Base-by-base conservation (phyloP, 306 rosid species). In the Dryas octopetala region DNA sequence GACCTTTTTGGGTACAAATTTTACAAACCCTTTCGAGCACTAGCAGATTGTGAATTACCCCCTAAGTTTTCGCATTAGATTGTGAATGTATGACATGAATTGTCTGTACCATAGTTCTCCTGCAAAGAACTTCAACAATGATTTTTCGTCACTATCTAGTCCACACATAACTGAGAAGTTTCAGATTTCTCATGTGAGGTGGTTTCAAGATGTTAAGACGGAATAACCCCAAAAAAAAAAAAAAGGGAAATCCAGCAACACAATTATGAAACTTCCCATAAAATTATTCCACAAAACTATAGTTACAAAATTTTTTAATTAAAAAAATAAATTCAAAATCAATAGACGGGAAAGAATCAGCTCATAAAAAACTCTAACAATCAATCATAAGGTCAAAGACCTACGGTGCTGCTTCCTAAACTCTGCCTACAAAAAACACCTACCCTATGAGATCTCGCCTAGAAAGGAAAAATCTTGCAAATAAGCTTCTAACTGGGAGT, bases 391-490 rank as follows among this genome's bases (percentile, higher is more conserved):
- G 5, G 38, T 57, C 40, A 63, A 78, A 62, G 61, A 51, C 60
- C 80, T 58, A 75, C 60, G 41, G 73, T 57, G 85, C 88, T 83
- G 84, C 85, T 73, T 62, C 57, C 41, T 45, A 72, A 72, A 28
- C n/a, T 23, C 5, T 58, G 68, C 17, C 86, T 77, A 54, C 41
- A 47, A 47, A 70, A 70, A 73, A 7, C 48, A 55, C 23, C 63
- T 54, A 55, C 12, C 4, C 51, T 53, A 45, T 8, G 38, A 40
- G 28, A 9, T 2, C 41, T 38, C 66, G 6, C 9, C 9, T 2
- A 55, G 15, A 47, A 2, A 46, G 16, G 74, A 75, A 79, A 74
- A 61, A 62, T 83, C 32, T 67, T 52, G 61, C 59, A 70, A 68
- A 74, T 73, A 71, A 49, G 79, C 75, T 71, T 61, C 38, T 0